phyloP scores from a whole-genome alignment of 306 rosid species.

The Dryas octopetala region DNA sequence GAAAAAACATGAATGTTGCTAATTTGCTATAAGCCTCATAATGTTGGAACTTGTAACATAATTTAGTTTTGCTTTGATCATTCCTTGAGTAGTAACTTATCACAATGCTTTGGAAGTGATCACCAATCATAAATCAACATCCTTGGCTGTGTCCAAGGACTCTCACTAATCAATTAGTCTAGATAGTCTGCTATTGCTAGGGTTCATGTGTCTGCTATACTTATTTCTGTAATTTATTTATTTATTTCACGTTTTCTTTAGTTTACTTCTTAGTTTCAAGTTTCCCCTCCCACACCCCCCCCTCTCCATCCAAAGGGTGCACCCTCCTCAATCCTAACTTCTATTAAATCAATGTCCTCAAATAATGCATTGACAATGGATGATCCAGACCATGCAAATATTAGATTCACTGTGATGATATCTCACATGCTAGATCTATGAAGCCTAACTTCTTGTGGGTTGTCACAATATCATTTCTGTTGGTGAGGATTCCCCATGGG shows the following conservation, averaged over 20 bases:
- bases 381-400: neutral
- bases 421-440: neutral
- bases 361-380: neutral
- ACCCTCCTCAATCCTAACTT: neutral
- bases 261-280: neutral
- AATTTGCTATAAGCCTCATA: neutral
- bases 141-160: neutral
- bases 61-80: neutral
- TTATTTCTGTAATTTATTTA: neutral
- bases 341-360: neutral
- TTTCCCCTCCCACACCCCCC: neutral
- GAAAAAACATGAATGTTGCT: neutral
- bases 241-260: neutral
- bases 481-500: too few relatives aligned
- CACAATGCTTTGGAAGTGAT: neutral
- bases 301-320: neutral
- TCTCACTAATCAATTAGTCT: neutral
- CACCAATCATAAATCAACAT: neutral
- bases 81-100: neutral
- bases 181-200: neutral
- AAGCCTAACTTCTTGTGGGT: neutral
- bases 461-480: neutral
- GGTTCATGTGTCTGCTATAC: neutral
- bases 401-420: neutral
- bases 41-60: neutral